Conservation (phyloP, 2,329 filamentous ascomycete genomes). For the Dissoconium aciculare region DNA sequence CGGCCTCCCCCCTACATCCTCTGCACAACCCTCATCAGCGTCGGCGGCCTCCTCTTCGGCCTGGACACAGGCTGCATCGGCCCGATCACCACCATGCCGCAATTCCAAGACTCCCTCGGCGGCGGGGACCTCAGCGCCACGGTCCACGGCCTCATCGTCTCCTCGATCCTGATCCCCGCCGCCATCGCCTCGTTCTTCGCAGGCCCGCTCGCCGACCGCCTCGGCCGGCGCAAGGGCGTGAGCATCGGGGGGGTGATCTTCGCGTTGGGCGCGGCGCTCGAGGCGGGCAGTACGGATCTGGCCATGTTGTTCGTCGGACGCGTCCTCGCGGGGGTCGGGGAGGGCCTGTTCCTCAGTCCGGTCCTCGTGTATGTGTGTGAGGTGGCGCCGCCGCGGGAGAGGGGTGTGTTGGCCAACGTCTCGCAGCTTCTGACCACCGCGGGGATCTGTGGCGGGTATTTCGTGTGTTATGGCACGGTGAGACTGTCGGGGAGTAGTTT, state of each 20-base stretch:
- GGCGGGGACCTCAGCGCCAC: slow-evolving; percentile 34
- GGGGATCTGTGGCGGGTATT: slow-evolving; percentile 32
- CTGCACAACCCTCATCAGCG: neutral
- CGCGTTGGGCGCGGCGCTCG: slow-evolving; percentile 12
- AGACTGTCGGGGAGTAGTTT: neutral
- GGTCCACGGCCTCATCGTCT: slow-evolving; percentile 41
- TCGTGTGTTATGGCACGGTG: slow-evolving; percentile 18
- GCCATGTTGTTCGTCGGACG: slow-evolving; percentile 19
- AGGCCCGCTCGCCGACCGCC: slow-evolving; percentile 26
- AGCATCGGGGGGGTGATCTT: slow-evolving; percentile 6
- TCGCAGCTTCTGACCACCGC: slow-evolving; percentile 22
- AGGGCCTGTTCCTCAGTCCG: slow-evolving; percentile 34
- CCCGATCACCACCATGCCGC: slow-evolving; percentile 39
- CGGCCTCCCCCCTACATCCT: too few relatives aligned
- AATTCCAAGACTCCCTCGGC: slow-evolving; percentile 36
- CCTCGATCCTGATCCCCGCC: slow-evolving; percentile 41
- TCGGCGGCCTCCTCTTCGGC: slow-evolving; percentile 13
- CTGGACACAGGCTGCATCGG: slow-evolving; percentile 32
- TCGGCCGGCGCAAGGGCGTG: slow-evolving; percentile 12
- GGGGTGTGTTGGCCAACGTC: slow-evolving; percentile 15
- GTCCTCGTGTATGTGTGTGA: slow-evolving; percentile 13
- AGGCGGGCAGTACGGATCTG: slow-evolving; percentile 16
- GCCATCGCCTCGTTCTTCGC: slow-evolving; percentile 44
- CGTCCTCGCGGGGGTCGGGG: slow-evolving; percentile 18
- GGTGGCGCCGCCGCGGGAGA: slow-evolving; percentile 36